These are phyloP conservation scores for Sisymbrium altissimum DNA, from an alignment of 345 rosid species.

Conservation along the genomic window DNA sequence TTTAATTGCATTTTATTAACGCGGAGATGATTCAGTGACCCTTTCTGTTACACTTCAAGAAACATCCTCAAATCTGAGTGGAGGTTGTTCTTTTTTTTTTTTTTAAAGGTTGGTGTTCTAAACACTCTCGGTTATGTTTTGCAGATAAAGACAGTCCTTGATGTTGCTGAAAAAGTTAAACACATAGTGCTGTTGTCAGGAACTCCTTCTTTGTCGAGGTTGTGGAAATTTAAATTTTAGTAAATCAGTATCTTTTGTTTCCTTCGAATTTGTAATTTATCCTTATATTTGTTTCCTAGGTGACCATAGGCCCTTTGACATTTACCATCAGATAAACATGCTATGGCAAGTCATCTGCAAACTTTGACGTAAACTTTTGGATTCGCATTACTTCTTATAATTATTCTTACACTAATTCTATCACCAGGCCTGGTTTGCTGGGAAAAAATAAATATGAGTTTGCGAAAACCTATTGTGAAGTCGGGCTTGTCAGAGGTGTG, in stretches of 20 bases:
- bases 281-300: constrained; percentile 38
- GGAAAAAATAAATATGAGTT: constrained; percentile 87
- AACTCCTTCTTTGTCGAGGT: constrained; percentile 99
- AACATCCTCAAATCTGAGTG: constrained; percentile 3
- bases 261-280: constrained; percentile 13
- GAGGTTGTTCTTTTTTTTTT: too few relatives aligned
- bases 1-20: constrained; percentile 1
- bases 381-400: neutral
- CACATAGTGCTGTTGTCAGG: constrained; percentile 81
- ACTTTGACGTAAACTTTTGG: constrained; percentile 20
- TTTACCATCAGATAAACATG: constrained; percentile 92
- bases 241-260: constrained; percentile 6
- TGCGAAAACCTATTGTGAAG: constrained; percentile 80
- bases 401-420: constrained; percentile 29
- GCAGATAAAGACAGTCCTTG: constrained; percentile 80
- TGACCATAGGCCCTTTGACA: constrained; percentile 90
- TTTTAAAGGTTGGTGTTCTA: constrained; percentile 19
- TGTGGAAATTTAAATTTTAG: constrained; percentile 34
- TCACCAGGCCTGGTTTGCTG: constrained; percentile 87
- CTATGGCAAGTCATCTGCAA: constrained; percentile 65
- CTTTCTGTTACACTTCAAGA: constrained; percentile 10
- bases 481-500: constrained; percentile 44
- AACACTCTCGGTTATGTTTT: constrained; percentile 3
- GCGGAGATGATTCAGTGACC: constrained; percentile 7
- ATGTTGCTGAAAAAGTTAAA: constrained; percentile 70